These are phyloP conservation scores for carrot (Daucus carota) DNA, from an alignment of 129 eudicot species.

Conservation along the genomic window DH1_v3.0 NC_030382.2:48301001-48301500, in stretches of 20 bases:
- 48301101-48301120: constrained; percentile 87
- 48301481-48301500: neutral
- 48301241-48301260: neutral
- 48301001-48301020: too few relatives aligned
- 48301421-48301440: neutral
- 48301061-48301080: constrained; percentile 30
- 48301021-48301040: too few relatives aligned
- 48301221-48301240: neutral
- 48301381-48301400: neutral
- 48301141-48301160: constrained; percentile 81
- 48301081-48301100: constrained; percentile 92
- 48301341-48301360: constrained; percentile 82
- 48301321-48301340: constrained; percentile 87
- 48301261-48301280: neutral
- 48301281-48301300: constrained; percentile 50
- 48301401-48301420: neutral
- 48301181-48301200: constrained; percentile 53
- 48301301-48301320: constrained; percentile 78
- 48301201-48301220: neutral
- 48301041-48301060: constrained; percentile 15
- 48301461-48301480: neutral
- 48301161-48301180: constrained; percentile 86
- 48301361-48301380: constrained; percentile 78
- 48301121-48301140: constrained; percentile 87
- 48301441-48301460: neutral